Evolutionary conservation across 2,329 filamentous ascomycete genomes (phyloP).

Genomic region (Exophiala bonariae): DNA sequence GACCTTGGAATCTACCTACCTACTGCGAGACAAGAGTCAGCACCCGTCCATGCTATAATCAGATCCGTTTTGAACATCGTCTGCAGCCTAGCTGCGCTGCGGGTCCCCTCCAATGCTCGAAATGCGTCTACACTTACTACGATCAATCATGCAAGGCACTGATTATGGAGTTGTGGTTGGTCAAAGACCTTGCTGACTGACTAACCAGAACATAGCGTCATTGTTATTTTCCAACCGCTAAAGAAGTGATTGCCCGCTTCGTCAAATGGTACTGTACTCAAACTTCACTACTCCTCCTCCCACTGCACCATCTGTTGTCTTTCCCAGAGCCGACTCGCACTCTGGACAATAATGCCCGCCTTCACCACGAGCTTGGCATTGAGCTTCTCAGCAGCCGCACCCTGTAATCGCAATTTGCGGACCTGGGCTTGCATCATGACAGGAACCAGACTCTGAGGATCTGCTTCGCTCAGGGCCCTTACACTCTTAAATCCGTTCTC

Average conservation of each 20-base stretch:
- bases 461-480: conserved; percentile 67
- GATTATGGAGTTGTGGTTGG: not conserved
- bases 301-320: conserved; percentile 36
- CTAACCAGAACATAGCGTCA: not conserved
- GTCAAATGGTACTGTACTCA: too few relatives aligned
- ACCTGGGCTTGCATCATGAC: conserved; percentile 63
- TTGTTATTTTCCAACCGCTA: not conserved
- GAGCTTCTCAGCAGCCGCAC: conserved; percentile 60
- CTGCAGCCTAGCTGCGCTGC: too few relatives aligned
- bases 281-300: conserved; percentile 19
- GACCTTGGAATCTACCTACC: too few relatives aligned
- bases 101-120: too few relatives aligned
- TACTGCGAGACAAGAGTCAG: too few relatives aligned
- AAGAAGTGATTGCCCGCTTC: not conserved
- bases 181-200: not conserved
- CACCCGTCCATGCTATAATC: too few relatives aligned
- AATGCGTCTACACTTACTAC: too few relatives aligned
- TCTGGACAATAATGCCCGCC: conserved; percentile 66
- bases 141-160: conserved; percentile 16
- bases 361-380: conserved; percentile 65
- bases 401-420: conserved; percentile 51
- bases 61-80: too few relatives aligned
- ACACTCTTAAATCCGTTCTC: conserved; percentile 73
- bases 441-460: conserved; percentile 66
- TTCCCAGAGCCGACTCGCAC: conserved; percentile 68